Conservation (phyloP, 1,284 basidiomycete species). For the Crepidotus sp. region DNA sequence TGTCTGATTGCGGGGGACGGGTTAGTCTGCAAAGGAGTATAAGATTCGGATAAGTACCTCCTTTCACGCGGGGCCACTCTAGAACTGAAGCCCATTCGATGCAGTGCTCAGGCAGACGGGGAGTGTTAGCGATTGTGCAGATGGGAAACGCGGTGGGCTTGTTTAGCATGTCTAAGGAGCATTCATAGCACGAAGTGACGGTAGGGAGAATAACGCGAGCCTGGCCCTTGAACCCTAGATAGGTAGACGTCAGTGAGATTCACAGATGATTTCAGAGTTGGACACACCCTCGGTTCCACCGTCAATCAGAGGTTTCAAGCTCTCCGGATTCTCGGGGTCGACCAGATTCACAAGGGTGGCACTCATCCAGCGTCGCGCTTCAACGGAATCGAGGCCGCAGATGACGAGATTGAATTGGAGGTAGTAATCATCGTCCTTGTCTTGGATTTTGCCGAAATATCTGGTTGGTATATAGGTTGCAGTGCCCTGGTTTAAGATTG, state of each 20-base stretch:
- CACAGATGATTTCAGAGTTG: background rate
- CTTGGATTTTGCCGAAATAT: conserved; percentile 96
- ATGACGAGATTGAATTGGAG: conserved; percentile 95
- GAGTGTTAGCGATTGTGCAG: conserved; percentile 98
- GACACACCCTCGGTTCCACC: conserved; percentile 90
- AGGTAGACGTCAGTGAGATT: conserved; percentile 7
- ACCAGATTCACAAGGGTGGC: conserved; percentile 94
- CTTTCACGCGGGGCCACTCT: conserved; percentile 91
- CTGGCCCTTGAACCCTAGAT: conserved; percentile 93
- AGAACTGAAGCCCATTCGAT: conserved; percentile 99
- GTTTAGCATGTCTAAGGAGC: conserved; percentile 96
- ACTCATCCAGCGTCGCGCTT: conserved; percentile 98
- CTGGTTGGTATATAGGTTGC: conserved; percentile 34
- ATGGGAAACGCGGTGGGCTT: conserved; percentile 97
- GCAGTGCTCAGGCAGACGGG: conserved; percentile 95
- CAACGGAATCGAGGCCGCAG: conserved; percentile 96
- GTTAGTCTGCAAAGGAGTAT: conserved; percentile 7
- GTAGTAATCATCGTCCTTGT: conserved; percentile 95
- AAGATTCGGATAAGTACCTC: conserved; percentile 45
- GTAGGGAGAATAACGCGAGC: conserved; percentile 95
- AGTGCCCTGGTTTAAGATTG: background rate
- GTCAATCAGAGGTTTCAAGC: conserved; percentile 96
- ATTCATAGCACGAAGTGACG: conserved; percentile 96
- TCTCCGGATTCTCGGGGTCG: conserved; percentile 84
- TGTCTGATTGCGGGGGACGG: conserved; percentile 43